A percentile compares a stretch with the other conserved stretches of the same genome.
Evolutionary conservation across 192 early-diverging fungal genomes (phyloP).

Genomic region (Dissophora ornata): DNA sequence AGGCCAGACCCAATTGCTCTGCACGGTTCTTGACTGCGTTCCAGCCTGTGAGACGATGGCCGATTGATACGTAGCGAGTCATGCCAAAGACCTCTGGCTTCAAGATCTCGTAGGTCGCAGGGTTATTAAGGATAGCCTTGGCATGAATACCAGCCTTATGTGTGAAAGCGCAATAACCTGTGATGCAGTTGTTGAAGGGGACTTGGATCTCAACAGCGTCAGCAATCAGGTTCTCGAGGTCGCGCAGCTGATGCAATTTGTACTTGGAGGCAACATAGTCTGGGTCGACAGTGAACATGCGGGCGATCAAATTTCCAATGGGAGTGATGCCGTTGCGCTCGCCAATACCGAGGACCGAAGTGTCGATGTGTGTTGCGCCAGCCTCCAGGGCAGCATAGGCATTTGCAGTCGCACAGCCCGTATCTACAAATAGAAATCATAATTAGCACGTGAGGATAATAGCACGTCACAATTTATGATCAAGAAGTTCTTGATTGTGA

Average conservation of each 20-base stretch:
- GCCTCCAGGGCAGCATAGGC: slow-evolving; percentile 97
- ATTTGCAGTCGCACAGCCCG: slow-evolving; percentile 99
- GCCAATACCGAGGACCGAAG: slow-evolving; percentile 97
- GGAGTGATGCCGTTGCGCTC: slow-evolving; percentile 99
- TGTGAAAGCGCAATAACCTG: slow-evolving; percentile 98
- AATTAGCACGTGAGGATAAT: slow-evolving; percentile 6
- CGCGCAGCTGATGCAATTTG: slow-evolving; percentile 90
- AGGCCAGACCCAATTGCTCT: slow-evolving; percentile 85
- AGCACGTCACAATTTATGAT: no score
- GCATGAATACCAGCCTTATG: slow-evolving; percentile 99
- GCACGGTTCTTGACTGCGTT: slow-evolving; percentile 99
- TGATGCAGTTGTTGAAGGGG: slow-evolving; percentile 99
- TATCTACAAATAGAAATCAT: slow-evolving; percentile 62
- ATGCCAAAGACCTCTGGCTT: slow-evolving; percentile 99
- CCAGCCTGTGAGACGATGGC: slow-evolving; percentile 97
- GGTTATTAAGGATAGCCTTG: slow-evolving; percentile 99
- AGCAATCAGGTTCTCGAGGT: slow-evolving; percentile 97
- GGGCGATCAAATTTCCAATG: slow-evolving; percentile 92
- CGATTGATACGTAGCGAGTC: slow-evolving; percentile 97
- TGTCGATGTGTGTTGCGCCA: slow-evolving; percentile 98
- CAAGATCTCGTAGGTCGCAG: slow-evolving; percentile 97
- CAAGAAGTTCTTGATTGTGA: slow-evolving; percentile 23
- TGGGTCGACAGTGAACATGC: slow-evolving; percentile 95
- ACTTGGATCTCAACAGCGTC: slow-evolving; percentile 94
- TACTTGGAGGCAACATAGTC: slow-evolving; percentile 96